phyloP scores from a whole-genome alignment of 202 grass and related monocot species.

The Panicum virgatum region DNA sequence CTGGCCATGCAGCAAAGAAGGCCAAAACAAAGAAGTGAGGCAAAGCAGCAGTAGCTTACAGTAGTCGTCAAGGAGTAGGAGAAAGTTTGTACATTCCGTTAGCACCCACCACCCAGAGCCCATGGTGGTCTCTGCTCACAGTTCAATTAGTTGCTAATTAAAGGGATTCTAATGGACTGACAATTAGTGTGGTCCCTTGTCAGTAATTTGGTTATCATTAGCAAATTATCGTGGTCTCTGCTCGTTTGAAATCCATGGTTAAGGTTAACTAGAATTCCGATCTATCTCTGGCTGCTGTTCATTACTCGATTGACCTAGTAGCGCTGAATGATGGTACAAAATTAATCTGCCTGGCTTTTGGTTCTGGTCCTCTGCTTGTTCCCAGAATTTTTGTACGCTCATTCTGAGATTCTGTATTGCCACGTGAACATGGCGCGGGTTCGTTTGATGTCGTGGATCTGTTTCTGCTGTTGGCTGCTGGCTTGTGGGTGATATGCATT shows the following conservation, averaged over 20 bases:
- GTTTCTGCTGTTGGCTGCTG: conserved; percentile 46
- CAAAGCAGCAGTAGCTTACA: conserved; percentile 5
- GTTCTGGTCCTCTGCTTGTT: neutral
- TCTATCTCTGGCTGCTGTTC: neutral
- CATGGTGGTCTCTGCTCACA: conserved; percentile 22
- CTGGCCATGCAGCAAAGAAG: conserved; percentile 73
- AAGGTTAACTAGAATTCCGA: conserved; percentile 20
- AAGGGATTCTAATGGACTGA: neutral
- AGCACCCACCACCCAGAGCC: neutral
- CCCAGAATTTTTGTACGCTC: neutral
- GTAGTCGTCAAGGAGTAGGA: neutral
- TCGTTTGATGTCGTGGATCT: conserved; percentile 29
- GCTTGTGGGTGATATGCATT: neutral
- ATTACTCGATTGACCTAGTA: neutral
- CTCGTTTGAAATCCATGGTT: too few relatives aligned
- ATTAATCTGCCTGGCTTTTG: neutral
- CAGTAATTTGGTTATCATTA: conserved; percentile 18
- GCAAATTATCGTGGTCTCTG: neutral
- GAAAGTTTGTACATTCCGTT: conserved; percentile 44
- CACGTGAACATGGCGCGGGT: neutral
- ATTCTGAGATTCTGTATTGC: neutral
- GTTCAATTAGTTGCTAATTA: conserved; percentile 27
- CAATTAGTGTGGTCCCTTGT: conserved; percentile 15
- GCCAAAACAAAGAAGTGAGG: conserved; percentile 35
- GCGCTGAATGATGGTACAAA: neutral